Percentiles rank a stretch among this genome's conserved stretches.
Evolutionary conservation across 2,329 filamentous ascomycete species (phyloP).

Genomic region (Periglandula ipomoeae): DNA sequence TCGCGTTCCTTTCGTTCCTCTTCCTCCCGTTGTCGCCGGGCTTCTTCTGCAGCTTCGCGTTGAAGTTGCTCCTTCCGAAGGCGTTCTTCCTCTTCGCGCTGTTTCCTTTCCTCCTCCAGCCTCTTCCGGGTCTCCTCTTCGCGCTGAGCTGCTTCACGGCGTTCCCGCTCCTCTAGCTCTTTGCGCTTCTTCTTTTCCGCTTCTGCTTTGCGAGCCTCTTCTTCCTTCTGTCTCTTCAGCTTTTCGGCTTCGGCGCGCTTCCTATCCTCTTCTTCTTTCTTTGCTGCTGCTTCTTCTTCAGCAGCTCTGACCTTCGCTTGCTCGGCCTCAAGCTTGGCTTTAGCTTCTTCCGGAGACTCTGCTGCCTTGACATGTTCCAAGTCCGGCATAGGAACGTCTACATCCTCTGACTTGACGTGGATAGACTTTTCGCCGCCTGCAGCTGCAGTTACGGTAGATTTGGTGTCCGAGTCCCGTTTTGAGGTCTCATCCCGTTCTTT

Average conservation of each 20-base stretch:
- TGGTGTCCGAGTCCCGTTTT: conserved; percentile 24
- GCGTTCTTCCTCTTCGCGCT: conserved; percentile 38
- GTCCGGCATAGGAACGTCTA: conserved; percentile 48
- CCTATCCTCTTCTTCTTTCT: conserved; percentile 19
- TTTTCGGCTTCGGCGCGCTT: conserved; percentile 24
- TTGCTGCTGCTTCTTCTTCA: conserved; percentile 25
- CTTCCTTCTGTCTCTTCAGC: conserved; percentile 26
- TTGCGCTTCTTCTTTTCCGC: conserved; percentile 24
- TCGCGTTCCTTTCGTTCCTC: conserved; percentile 43
- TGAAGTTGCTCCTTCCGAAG: conserved; percentile 34
- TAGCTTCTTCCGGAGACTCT: conserved; percentile 12
- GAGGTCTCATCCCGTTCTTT: conserved; percentile 34
- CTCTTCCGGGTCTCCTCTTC: conserved; percentile 27
- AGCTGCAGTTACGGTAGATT: conserved; percentile 29
- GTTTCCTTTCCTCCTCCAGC: conserved; percentile 29
- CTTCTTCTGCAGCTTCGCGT: conserved; percentile 39
- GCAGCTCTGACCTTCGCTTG: conserved; percentile 21
- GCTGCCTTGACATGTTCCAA: conserved; percentile 23
- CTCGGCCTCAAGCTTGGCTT: conserved; percentile 17
- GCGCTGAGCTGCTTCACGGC: conserved; percentile 24
- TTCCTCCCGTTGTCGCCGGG: conserved; percentile 41
- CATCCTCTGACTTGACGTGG: conserved; percentile 49
- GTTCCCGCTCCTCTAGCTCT: conserved; percentile 21
- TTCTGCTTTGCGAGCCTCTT: conserved; percentile 22
- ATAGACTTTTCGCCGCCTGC: conserved; percentile 38